A percentile compares a stretch with the other conserved stretches of the same genome.
phyloP scores from a whole-genome alignment of 1,284 basidiomycete species.

The Anthracocystis setariae region DNA sequence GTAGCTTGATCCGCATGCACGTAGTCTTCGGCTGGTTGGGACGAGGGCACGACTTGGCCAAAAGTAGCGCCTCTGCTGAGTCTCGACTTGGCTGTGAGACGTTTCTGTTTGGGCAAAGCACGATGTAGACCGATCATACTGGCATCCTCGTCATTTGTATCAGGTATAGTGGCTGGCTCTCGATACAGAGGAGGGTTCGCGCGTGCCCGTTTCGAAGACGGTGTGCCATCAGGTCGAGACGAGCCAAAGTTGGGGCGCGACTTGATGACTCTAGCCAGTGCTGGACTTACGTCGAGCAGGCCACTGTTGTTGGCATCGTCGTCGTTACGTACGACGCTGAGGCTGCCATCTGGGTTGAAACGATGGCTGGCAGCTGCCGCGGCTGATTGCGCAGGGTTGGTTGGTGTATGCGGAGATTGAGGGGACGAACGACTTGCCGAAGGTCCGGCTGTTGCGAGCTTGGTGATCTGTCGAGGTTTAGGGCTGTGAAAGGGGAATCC shows the following conservation, averaged over 20 bases:
- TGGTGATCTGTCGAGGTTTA: slow-evolving; percentile 34
- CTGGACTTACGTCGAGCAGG: slow-evolving; percentile 60
- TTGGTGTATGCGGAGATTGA: slow-evolving; percentile 41
- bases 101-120: slow-evolving; percentile 9
- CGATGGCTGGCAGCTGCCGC: background rate
- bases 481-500: slow-evolving; percentile 34
- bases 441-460: slow-evolving; percentile 22
- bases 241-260: slow-evolving; percentile 21
- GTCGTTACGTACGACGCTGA: slow-evolving; percentile 62
- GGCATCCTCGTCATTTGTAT: background rate
- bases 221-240: slow-evolving; percentile 6
- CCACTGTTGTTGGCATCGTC: slow-evolving; percentile 65
- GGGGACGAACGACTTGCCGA: slow-evolving; percentile 29
- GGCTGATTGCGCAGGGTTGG: slow-evolving; percentile 11
- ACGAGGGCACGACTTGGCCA: slow-evolving; percentile 14
- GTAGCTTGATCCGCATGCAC: slow-evolving; percentile 18
- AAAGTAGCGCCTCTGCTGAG: slow-evolving; percentile 27
- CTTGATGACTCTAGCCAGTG: slow-evolving; percentile 30
- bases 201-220: slow-evolving; percentile 22
- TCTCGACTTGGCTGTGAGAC: slow-evolving; percentile 16
- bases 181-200: slow-evolving; percentile 6
- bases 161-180: slow-evolving; percentile 6
- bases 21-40: slow-evolving; percentile 23
- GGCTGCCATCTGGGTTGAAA: slow-evolving; percentile 60
- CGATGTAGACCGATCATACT: slow-evolving; percentile 4